Evolutionary conservation across 345 rosid genomes (phyloP).

Genomic region (Salix suchowensis): DNA sequence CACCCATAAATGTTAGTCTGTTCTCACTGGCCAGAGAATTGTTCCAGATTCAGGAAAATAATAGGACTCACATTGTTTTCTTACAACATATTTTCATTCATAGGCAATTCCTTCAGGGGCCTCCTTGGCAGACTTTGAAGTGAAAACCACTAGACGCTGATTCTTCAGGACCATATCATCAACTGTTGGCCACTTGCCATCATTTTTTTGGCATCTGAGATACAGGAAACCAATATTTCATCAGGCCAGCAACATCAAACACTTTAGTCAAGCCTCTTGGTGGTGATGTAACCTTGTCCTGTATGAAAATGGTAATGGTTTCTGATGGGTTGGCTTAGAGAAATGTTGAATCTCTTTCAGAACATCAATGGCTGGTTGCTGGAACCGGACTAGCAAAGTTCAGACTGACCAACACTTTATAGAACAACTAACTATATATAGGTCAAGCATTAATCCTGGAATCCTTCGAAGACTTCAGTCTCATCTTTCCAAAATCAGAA

Average conservation of each 20-base stretch:
- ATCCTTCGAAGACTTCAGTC: neutral
- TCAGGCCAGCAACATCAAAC: constrained; percentile 24
- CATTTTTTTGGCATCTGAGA: constrained; percentile 28
- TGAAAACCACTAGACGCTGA: constrained; percentile 28
- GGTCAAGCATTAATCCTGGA: neutral
- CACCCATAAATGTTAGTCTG: neutral
- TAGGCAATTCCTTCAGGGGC: constrained; percentile 31
- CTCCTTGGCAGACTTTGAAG: constrained; percentile 27
- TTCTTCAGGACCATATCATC: constrained; percentile 24
- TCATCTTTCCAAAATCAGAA: neutral
- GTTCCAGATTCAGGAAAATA: neutral
- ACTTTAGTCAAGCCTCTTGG: constrained; percentile 25
- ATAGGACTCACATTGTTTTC: constrained; percentile 18
- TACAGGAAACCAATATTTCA: constrained; percentile 30
- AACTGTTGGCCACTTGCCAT: constrained; percentile 27
- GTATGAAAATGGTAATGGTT: constrained; percentile 24
- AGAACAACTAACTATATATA: neutral
- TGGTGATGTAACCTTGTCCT: constrained; percentile 29
- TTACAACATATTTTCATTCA: constrained; percentile 23
- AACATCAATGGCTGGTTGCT: constrained; percentile 31
- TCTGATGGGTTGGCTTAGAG: constrained; percentile 24
- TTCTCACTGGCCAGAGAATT: neutral
- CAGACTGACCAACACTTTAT: neutral
- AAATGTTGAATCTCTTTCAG: constrained; percentile 24
- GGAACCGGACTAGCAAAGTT: neutral